phyloP scores from a whole-genome alignment of 306 rosid genomes.

The Ceratonia siliqua region DNA sequence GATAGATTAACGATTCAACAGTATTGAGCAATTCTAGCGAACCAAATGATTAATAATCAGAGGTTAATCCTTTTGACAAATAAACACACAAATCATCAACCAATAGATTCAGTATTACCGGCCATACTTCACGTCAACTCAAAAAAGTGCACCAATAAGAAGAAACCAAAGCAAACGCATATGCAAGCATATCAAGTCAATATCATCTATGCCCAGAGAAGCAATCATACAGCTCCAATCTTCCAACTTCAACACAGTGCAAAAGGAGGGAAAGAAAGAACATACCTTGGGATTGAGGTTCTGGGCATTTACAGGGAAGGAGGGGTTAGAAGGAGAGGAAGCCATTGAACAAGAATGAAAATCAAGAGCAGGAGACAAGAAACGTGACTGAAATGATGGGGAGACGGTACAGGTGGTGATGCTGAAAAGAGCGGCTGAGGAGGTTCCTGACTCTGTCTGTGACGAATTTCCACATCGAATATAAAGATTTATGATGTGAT shows the following conservation, averaged over 20 bases:
- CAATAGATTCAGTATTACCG: background rate
- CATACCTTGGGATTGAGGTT: constrained; percentile 59
- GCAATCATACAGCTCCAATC: constrained; percentile 20
- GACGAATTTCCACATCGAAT: constrained; percentile 53
- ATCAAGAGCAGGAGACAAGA: constrained; percentile 33
- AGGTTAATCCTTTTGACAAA: constrained; percentile 2
- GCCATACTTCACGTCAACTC: background rate
- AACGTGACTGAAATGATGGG: constrained; percentile 34
- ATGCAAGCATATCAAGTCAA: background rate
- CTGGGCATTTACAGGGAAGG: constrained; percentile 28
- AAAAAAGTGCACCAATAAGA: background rate
- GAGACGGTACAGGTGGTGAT: background rate
- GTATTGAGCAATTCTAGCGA: background rate
- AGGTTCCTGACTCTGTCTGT: constrained; percentile 26
- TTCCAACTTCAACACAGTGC: background rate
- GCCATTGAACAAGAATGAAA: constrained; percentile 17
- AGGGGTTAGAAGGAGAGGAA: background rate
- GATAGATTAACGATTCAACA: constrained; percentile 24
- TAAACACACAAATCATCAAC: background rate
- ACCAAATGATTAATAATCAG: background rate
- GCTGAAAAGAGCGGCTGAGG: constrained; percentile 32
- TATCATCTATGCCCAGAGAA: background rate
- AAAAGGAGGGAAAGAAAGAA: background rate
- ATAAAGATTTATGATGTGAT: background rate
- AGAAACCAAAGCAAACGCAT: constrained; percentile 8